Conservation (phyloP, 2,329 filamentous ascomycete species). For the Penicillium sp. region DNA sequence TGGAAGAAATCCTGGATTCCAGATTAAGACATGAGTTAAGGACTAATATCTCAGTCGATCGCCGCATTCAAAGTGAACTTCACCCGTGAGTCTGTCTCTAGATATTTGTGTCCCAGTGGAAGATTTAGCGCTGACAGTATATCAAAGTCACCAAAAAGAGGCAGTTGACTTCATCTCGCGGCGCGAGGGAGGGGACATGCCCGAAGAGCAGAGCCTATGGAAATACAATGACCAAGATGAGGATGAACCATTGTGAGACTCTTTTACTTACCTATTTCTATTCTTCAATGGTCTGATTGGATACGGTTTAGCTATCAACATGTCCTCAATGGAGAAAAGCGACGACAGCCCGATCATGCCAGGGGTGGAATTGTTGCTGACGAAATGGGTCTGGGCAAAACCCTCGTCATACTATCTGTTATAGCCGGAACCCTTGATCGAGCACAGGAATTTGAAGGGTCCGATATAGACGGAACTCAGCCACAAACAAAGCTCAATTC, state of each 20-base stretch:
- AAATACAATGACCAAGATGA: constrained; percentile 6
- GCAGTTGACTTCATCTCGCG: constrained; percentile 1
- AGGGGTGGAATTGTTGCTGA: constrained; percentile 60
- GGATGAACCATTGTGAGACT: constrained; percentile 7
- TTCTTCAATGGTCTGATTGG: neutral
- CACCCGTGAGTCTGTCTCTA: neutral
- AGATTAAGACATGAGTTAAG: neutral
- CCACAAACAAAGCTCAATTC: constrained; percentile 30
- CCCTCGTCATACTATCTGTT: constrained; percentile 45
- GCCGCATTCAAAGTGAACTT: neutral
- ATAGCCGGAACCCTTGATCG: constrained; percentile 53
- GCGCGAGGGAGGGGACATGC: neutral
- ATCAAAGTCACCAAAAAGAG: neutral
- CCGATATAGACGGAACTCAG: constrained; percentile 38
- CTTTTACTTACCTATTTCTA: neutral
- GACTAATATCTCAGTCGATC: neutral
- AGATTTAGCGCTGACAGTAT: neutral
- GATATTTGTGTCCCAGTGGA: neutral
- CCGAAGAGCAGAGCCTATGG: constrained; percentile 2
- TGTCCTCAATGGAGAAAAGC: constrained; percentile 4
- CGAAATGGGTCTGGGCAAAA: constrained; percentile 66
- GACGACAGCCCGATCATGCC: neutral
- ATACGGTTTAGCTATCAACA: neutral
- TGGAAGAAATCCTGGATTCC: neutral
- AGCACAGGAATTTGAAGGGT: neutral